Evolutionary conservation across 1,284 basidiomycete genomes (phyloP).

Genomic region (Fomitiporia mediterranea): DNA sequence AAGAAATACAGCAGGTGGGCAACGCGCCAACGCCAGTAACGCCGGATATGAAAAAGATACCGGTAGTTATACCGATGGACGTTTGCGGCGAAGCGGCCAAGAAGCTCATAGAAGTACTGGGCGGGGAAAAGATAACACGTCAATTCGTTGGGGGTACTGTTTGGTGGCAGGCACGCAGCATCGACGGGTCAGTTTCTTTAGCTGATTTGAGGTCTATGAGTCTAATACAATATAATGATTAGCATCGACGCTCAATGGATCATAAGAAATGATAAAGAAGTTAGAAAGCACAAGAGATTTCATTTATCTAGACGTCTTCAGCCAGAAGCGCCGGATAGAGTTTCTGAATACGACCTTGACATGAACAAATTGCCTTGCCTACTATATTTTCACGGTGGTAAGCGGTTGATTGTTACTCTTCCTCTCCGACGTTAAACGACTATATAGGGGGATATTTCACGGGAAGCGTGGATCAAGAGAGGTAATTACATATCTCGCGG

Average conservation of each 20-base stretch:
- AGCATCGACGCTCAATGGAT: constrained; percentile 94
- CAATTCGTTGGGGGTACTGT: constrained; percentile 83
- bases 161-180: constrained; percentile 94
- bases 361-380: constrained; percentile 87
- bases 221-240: constrained; percentile 4
- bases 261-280: constrained; percentile 52
- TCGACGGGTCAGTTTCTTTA: constrained; percentile 66
- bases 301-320: constrained; percentile 28
- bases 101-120: constrained; percentile 74
- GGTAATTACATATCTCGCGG: constrained; percentile 34
- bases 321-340: constrained; percentile 21
- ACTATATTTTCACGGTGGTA: constrained; percentile 79
- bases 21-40: constrained; percentile 85
- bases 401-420: too few relatives aligned
- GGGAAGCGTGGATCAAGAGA: constrained; percentile 73
- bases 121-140: constrained; percentile 73
- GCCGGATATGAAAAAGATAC: constrained; percentile 81
- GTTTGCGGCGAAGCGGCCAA: constrained; percentile 77
- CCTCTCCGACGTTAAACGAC: not conserved
- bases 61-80: constrained; percentile 67
- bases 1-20: constrained; percentile 81
- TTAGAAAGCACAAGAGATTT: constrained; percentile 32
- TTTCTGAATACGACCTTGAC: constrained; percentile 39
- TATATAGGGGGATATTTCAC: constrained; percentile 71
- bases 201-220: too few relatives aligned